Conservation (phyloP, 2,329 filamentous ascomycete species). For the Penicillium concentricum region DNA sequence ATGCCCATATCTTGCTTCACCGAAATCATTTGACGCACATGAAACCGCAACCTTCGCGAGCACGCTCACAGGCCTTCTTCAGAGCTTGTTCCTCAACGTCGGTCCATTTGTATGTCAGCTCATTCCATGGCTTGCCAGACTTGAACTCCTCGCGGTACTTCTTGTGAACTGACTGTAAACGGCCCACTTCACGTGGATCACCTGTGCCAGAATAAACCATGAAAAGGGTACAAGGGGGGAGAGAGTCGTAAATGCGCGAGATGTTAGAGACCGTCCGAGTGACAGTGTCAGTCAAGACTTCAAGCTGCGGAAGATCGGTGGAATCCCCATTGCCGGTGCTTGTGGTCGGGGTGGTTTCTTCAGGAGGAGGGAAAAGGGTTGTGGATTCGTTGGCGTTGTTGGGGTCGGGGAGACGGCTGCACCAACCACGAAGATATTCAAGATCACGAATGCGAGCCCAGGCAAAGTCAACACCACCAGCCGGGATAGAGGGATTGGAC, state of each 20-base stretch:
- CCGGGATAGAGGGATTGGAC: constrained; percentile 44
- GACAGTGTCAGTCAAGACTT: constrained; percentile 47
- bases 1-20: background rate
- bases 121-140: constrained; percentile 60
- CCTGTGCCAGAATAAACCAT: constrained; percentile 65
- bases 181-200: constrained; percentile 57
- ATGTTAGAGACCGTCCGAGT: constrained; percentile 53
- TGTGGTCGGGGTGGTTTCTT: constrained; percentile 23
- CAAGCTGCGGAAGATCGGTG: constrained; percentile 11
- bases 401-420: constrained; percentile 50
- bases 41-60: constrained; percentile 59
- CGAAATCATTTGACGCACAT: constrained; percentile 55
- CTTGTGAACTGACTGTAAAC: constrained; percentile 57
- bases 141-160: constrained; percentile 58
- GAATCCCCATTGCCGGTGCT: constrained; percentile 4
- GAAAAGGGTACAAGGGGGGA: constrained; percentile 60
- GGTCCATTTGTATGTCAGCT: constrained; percentile 63
- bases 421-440: constrained; percentile 61
- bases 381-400: constrained; percentile 44
- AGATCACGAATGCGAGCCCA: constrained; percentile 64
- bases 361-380: constrained; percentile 25
- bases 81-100: constrained; percentile 62
- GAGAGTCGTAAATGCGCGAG: constrained; percentile 52
- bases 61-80: constrained; percentile 55
- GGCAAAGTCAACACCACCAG: constrained; percentile 59